Evolutionary conservation across 139 green algal species (phyloP), one percentile per base, ranked within the genome.

Genomic region (Medakamo hakoo): DNA sequence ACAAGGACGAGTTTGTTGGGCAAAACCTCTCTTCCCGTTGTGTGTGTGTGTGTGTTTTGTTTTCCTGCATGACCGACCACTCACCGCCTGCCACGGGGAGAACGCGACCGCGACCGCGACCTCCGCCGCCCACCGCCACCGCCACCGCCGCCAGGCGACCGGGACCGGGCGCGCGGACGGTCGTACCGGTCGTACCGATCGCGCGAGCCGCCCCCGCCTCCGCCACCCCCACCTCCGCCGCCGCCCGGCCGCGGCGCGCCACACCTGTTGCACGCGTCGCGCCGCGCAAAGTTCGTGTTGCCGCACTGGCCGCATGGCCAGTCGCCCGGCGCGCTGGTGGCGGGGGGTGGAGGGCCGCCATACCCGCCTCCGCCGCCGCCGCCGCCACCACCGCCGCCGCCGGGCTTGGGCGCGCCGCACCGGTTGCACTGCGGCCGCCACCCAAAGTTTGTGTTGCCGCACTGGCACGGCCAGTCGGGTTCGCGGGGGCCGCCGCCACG

Each of bases 401-500:
- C 68, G 3, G 72, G 63, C 71, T 82, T 85, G 49, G 71, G 68
- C 9, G 69, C 78, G 48, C 73, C 63, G 75, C 84, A 89, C 69
- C 77, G 79, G 75, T 93, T 92, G 78, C 86, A 94, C 16, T 63
- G 66, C 58, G 64, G 70, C 22, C 83, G 70, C n/a, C 76, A 78
- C 0, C 79, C 81, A 61, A 86, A 92, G 76, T 87, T 88, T 58
- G 79, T 83, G 68, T 94, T 94, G 60, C 82, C 83, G 68, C 86
- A 94, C 28, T 73, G 69, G 74, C 86, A 94, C 1, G 79, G 57
- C 86, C 86, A 94, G 70, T 94, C 86, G 30, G 85, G 64, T 30
- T n/a, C 40, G 9, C 9, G 40, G 9, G 16, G 9, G 40, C 40
- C 40, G 40, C 40, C 9, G 9, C 40, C 40, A 52, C 40, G 40